phyloP scores from a whole-genome alignment of 163 green algal genomes.

The Chlamydomonas reinhardtii region DNA sequence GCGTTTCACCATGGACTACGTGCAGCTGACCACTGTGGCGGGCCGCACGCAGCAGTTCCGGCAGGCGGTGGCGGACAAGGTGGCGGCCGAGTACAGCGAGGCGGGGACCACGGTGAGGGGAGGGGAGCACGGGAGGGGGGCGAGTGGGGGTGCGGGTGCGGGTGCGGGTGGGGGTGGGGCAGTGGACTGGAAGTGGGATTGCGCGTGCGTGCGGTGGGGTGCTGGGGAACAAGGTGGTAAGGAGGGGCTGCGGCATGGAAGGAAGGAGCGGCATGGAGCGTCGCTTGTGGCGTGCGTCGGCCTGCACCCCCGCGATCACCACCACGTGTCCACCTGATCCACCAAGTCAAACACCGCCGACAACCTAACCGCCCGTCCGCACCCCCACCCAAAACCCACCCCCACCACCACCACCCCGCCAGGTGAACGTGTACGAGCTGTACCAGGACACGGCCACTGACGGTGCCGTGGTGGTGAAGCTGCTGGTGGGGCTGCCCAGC shows the following conservation, averaged over 20 bases:
- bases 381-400: too few relatives aligned
- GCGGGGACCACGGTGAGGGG: not conserved
- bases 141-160: not conserved
- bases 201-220: too few relatives aligned
- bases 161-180: too few relatives aligned
- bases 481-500: conserved; percentile 1
- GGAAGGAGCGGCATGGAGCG: too few relatives aligned
- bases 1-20: conserved; percentile 18
- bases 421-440: not conserved
- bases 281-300: too few relatives aligned
- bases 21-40: not conserved
- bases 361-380: too few relatives aligned
- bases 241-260: too few relatives aligned
- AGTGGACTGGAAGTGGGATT: not conserved
- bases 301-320: too few relatives aligned
- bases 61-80: not conserved
- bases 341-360: too few relatives aligned
- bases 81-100: not conserved
- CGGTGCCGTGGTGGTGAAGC: not conserved
- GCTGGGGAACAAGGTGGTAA: too few relatives aligned
- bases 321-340: too few relatives aligned
- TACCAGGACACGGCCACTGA: conserved; percentile 19
- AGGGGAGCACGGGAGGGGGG: too few relatives aligned
- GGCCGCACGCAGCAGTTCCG: not conserved
- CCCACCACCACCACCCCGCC: not conserved